Conservation (phyloP, 345 rosid genomes). For the Gynandropsis gynandra region DNA sequence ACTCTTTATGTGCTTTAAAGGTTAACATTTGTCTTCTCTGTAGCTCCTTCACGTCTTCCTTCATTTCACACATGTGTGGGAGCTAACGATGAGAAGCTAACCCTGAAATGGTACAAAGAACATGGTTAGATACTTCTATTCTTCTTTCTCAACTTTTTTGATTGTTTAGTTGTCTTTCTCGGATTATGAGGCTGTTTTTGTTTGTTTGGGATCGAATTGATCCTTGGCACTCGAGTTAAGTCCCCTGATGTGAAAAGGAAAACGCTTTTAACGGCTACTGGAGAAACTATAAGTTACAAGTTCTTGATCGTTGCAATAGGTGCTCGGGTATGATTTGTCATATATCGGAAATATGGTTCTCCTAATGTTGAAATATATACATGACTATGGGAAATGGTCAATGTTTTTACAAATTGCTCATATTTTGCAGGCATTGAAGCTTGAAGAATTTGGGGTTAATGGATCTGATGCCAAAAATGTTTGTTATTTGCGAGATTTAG, state of each 20-base stretch:
- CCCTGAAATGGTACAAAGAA: conserved; percentile 87
- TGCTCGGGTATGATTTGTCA: conserved; percentile 76
- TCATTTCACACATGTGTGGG: conserved; percentile 97
- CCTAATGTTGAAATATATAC: too few species aligned
- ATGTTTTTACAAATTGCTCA: too few species aligned
- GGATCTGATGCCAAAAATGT: conserved; percentile 87
- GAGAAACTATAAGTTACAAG: conserved; percentile 92
- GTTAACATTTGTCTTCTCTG: conserved; percentile 27
- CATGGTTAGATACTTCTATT: conserved; percentile 48
- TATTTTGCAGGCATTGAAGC: conserved; percentile 79
- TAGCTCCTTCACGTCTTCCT: conserved; percentile 93
- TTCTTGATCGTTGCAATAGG: conserved; percentile 89
- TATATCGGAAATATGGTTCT: too few species aligned
- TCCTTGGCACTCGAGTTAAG: conserved; percentile 85
- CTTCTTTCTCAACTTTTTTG: not conserved
- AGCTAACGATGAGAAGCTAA: conserved; percentile 78
- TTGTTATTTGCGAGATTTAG: conserved; percentile 79
- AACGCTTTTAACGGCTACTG: conserved; percentile 75
- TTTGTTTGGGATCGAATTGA: conserved; percentile 90
- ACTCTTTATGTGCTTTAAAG: too few species aligned
- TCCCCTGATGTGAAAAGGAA: conserved; percentile 84
- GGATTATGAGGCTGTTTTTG: too few species aligned
- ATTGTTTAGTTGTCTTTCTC: not conserved
- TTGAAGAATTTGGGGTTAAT: conserved; percentile 88
- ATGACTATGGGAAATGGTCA: too few species aligned